Conservation (phyloP, 2,329 filamentous ascomycete genomes). For the Microdochium paspali region DNA sequence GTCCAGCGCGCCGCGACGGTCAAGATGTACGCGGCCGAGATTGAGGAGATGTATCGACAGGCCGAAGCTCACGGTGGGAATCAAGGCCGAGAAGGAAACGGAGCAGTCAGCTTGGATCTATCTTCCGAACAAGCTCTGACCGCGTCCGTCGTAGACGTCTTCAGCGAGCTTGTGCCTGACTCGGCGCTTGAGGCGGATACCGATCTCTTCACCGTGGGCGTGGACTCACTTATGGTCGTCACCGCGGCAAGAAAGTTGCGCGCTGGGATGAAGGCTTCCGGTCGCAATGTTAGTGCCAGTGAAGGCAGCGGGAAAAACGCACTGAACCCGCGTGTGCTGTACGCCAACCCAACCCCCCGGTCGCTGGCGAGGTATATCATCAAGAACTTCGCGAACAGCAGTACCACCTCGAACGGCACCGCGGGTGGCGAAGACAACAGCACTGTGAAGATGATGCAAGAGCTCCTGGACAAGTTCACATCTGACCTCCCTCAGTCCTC, state of each 20-base stretch:
- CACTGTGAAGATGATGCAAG: constrained; percentile 21
- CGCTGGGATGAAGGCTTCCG: constrained; percentile 19
- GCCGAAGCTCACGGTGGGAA: constrained; percentile 1
- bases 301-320: constrained; percentile 16
- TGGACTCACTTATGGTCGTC: constrained; percentile 32
- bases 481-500: constrained; percentile 13
- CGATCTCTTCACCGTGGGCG: constrained; percentile 28
- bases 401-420: constrained; percentile 2
- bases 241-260: constrained; percentile 24
- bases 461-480: constrained; percentile 25
- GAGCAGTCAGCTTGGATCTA: constrained; percentile 17
- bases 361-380: constrained; percentile 23
- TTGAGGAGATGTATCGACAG: constrained; percentile 28
- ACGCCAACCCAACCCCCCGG: constrained; percentile 25
- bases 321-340: constrained; percentile 27
- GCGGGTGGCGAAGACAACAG: constrained; percentile 1
- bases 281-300: constrained; percentile 19
- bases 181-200: constrained; percentile 17
- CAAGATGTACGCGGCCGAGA: constrained; percentile 31
- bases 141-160: constrained; percentile 19
- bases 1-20: constrained; percentile 25
- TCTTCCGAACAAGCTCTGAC: constrained; percentile 17
- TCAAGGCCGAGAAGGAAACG: constrained; percentile 5
- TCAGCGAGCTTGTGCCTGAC: constrained; percentile 12
- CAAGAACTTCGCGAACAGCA: constrained; percentile 8